These are phyloP conservation scores for Roridomyces roridus DNA, from an alignment of 768 basidiomycete genomes.

Conservation along the genomic window DNA sequence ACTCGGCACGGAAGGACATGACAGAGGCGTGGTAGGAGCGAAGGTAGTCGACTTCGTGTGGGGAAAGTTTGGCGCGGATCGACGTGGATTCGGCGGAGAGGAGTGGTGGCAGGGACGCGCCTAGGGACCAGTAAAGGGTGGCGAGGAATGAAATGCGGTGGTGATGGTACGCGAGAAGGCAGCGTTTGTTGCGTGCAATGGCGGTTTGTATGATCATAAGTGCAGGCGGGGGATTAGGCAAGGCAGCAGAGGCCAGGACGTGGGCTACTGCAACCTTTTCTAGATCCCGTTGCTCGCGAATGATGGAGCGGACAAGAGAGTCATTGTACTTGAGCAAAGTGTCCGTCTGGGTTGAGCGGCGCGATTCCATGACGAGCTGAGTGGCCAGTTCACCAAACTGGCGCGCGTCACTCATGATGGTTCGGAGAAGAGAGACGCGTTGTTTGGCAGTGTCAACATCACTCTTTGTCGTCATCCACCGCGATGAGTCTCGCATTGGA, in stretches of 20 bases:
- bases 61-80: constrained; percentile 74
- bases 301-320: constrained; percentile 80
- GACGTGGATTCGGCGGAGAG: constrained; percentile 56
- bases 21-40: constrained; percentile 80
- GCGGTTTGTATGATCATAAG: constrained; percentile 89
- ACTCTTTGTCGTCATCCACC: neutral
- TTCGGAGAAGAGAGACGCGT: no score
- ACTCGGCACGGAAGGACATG: constrained; percentile 85
- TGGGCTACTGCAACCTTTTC: constrained; percentile 59
- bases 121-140: constrained; percentile 89
- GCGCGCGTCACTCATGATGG: constrained; percentile 60
- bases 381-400: constrained; percentile 88
- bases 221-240: constrained; percentile 58
- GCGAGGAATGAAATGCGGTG: constrained; percentile 85
- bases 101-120: constrained; percentile 86
- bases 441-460: constrained; percentile 42
- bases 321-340: constrained; percentile 93
- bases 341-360: constrained; percentile 83
- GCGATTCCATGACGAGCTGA: constrained; percentile 85
- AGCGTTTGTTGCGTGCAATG: constrained; percentile 93
- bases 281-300: constrained; percentile 92
- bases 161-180: constrained; percentile 90
- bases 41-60: constrained; percentile 85
- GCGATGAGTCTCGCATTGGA: constrained; percentile 53
- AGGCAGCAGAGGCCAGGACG: constrained; percentile 35